Evolutionary conservation across 768 basidiomycete genomes (phyloP), one percentile per base, ranked within the genome.

Genomic region (Boletus coccyginus): DNA sequence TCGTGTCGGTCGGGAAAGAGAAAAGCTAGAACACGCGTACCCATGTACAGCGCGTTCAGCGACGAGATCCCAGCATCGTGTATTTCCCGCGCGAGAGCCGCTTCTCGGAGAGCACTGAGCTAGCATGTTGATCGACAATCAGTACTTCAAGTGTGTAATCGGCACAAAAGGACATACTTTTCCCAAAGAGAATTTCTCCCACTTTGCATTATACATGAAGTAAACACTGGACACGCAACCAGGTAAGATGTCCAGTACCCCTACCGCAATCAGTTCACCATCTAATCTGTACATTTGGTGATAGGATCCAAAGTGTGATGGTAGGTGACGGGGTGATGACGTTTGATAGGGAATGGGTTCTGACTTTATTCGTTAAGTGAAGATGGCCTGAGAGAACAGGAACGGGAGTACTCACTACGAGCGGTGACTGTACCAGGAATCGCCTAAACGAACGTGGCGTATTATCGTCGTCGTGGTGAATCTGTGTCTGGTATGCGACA

Each of bases 171-270:
- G 38, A 47, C 29, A 38, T 60, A 89, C 89, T 77, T 95, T 94
- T 27, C 93, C 94, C 44, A 93, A 66, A 4, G 88, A 89, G 64
- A 82, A 82, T 41, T 77, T 76, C 50, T 88, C 84, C 77, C 84
- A 91, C 24, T 75, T 74, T 36, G 79, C 77, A 59, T 92, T 84
- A 72, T 95, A 98, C 74, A 95, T 86, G 73, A 98, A 95, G 72
- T 98, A 98, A 5, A 90, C 87, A 57, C 81, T 77, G 5, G 88
- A 92, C 5, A 98, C 87, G 59, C 95, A 94, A 35, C 72, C 70
- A 0, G 94, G 95, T 29, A 99, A 77, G 52, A 99, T 87, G 70
- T 98, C 97, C 52, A 98, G 75, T 31, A 98, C 91, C 7, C 84
- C 87, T 66, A 98, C 77, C 0, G 92, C 97, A 49, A 97, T 81